These are phyloP conservation scores for Schizophyllum amplum DNA, from an alignment of 1,284 basidiomycete genomes.

Conservation along the genomic window DNA sequence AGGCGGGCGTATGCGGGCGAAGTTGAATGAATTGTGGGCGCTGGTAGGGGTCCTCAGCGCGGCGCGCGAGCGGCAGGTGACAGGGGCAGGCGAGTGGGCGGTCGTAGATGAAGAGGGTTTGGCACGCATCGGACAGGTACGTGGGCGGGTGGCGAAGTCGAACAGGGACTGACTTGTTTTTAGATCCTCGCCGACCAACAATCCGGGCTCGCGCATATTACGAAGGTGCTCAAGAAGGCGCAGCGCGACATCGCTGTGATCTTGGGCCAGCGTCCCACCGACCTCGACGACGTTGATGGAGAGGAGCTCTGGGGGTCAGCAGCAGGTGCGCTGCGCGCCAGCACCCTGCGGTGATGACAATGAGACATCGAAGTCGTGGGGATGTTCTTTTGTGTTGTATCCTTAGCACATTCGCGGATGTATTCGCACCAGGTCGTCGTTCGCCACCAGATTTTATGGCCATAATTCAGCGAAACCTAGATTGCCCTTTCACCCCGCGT, in stretches of 20 bases:
- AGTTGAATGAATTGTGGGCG: conserved; percentile 82
- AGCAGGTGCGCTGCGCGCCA: neutral
- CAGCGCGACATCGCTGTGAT: conserved; percentile 70
- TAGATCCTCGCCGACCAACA: conserved; percentile 78
- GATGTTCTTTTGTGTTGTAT: neutral
- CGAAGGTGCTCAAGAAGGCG: conserved; percentile 61
- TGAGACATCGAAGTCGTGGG: too few species aligned
- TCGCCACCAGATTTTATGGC: too few species aligned
- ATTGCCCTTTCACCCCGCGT: neutral
- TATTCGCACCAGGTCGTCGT: too few species aligned
- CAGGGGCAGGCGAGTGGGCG: conserved; percentile 58
- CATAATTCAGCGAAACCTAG: neutral
- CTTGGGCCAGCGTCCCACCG: conserved; percentile 16
- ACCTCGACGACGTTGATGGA: neutral
- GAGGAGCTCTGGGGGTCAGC: neutral
- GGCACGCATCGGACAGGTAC: conserved; percentile 67
- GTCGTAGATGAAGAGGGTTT: conserved; percentile 81
- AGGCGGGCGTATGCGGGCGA: conserved; percentile 61
- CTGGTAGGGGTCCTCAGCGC: conserved; percentile 73
- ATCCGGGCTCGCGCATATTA: conserved; percentile 72
- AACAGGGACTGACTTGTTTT: conserved; percentile 8
- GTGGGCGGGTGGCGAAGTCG: conserved; percentile 10
- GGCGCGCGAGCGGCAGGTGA: conserved; percentile 44
- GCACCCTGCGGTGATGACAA: neutral
- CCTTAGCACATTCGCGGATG: too few species aligned